Base-by-base conservation (phyloP, 2,329 filamentous ascomycete species). In the Talaromyces atroroseus region DNA sequence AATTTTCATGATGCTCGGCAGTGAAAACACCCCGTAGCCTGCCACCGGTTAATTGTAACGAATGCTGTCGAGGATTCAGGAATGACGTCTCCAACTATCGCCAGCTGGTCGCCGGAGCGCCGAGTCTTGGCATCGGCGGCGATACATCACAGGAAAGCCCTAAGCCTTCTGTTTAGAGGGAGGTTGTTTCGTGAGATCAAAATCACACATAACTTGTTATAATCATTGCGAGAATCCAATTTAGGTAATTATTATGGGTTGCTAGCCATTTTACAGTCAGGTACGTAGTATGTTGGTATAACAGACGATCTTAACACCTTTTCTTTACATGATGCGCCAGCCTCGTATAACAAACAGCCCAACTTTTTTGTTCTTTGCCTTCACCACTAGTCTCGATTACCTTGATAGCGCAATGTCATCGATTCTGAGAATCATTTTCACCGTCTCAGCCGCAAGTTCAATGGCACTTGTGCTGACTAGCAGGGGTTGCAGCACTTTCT, bases 401-500 rank as follows among this genome's bases (percentile, higher is more conserved):
- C 76, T 70, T 61, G 77, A 78, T 66, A 86, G 70, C 52, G 82
- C 82, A 73, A 86, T 84, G 68, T 86, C 83, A 68, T 85, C 83
- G 70, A 87, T 87, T 71, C 85, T 79, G 69, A 88, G 76, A 69
- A 87, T 86, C 90, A 96, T 94, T 85, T 97, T 99, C 66, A 97
- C 94, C 59, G 94, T 99, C 82, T 99, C 94, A 7, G 92, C 92
- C 29, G 94, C 94, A 74, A 99, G 76, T 79, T 99, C 92, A 67
- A 99, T 94, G 23, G 94, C 91, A 74, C 92, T 97, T 57, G 94
- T 99, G 81, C 91, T 96, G 60, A 99, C 94, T 60, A 99, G 79
- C 70, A 99, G 79, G 18, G 94, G 94, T 79, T 99, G 94, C 71
- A 99, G 80, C 55, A 99, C 94, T 63, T 96, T 96, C 80, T 96